Percentiles rank a stretch among this genome's conserved stretches.
These are phyloP conservation scores for Cordyceps cicadae DNA, from an alignment of 2,329 filamentous ascomycete genomes.

Conservation along the genomic window DNA sequence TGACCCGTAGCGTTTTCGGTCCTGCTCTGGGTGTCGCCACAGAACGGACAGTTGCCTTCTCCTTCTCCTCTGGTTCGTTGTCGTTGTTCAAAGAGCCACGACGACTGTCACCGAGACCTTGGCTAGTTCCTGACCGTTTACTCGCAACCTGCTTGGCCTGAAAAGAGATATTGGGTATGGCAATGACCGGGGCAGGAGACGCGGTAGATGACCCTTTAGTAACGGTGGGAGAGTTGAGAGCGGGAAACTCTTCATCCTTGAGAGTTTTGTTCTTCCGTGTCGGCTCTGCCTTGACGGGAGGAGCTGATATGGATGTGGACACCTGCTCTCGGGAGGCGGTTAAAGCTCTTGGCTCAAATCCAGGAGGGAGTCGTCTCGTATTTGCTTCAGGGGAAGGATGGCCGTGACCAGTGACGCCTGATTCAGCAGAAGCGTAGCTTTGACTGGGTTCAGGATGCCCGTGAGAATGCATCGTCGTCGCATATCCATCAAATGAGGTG, in stretches of 20 bases:
- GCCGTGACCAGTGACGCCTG: background rate
- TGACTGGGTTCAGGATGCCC: background rate
- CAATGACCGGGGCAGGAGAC: constrained; percentile 24
- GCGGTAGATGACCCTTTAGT: constrained; percentile 25
- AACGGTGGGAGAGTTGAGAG: constrained; percentile 40
- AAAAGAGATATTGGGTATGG: constrained; percentile 24
- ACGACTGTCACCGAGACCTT: constrained; percentile 14
- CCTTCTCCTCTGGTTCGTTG: constrained; percentile 16
- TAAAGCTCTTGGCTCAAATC: constrained; percentile 15
- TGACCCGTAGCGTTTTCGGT: constrained; percentile 60
- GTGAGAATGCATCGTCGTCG: constrained; percentile 8
- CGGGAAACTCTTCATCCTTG: constrained; percentile 53
- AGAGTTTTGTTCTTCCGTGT: constrained; percentile 26
- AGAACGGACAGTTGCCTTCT: constrained; percentile 28
- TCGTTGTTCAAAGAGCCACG: constrained; percentile 10
- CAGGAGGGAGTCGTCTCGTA: constrained; percentile 20
- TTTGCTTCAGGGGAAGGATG: constrained; percentile 6
- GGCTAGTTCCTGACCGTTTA: constrained; percentile 21
- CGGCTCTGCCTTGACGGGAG: constrained; percentile 19
- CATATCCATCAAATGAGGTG: constrained; percentile 8
- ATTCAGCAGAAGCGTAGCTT: background rate
- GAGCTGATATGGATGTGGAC: constrained; percentile 14
- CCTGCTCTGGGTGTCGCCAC: constrained; percentile 41
- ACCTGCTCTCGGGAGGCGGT: background rate
- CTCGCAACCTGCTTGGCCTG: constrained; percentile 25